Conservation (phyloP, 2,329 filamentous ascomycete species). For the Macrophomina phaseolina region DNA sequence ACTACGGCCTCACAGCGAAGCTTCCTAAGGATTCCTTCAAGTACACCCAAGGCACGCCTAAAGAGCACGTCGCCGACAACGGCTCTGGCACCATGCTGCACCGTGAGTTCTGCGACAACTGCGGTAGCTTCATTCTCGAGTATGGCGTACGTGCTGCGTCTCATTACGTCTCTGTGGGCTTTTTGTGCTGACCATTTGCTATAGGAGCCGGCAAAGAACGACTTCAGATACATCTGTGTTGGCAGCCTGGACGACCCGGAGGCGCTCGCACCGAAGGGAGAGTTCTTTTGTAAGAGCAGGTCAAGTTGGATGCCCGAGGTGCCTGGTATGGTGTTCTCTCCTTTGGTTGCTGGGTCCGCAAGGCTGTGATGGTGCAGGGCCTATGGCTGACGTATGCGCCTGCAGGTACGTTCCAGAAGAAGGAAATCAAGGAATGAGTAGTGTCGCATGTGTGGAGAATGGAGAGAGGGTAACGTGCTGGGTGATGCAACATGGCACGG, state of each 20-base stretch:
- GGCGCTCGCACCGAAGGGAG: conserved; percentile 56
- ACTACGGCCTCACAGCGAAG: conserved; percentile 60
- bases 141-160: conserved; percentile 45
- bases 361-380: conserved; percentile 1
- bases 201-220: conserved; percentile 33
- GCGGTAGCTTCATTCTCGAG: conserved; percentile 59
- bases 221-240: conserved; percentile 35
- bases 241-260: conserved; percentile 37
- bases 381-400: not conserved
- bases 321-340: conserved; percentile 30
- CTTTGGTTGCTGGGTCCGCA: not conserved
- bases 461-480: too few relatives aligned
- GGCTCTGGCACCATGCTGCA: conserved; percentile 46
- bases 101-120: conserved; percentile 60
- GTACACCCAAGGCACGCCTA: conserved; percentile 39
- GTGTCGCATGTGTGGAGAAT: too few relatives aligned
- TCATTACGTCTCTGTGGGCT: not conserved
- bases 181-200: not conserved
- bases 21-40: conserved; percentile 52
- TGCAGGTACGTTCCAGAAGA: conserved; percentile 29
- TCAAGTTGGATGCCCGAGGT: conserved; percentile 36
- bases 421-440: conserved; percentile 30
- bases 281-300: conserved; percentile 71
- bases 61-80: conserved; percentile 57
- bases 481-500: too few relatives aligned